A percentile compares a stretch with the other conserved stretches of the same genome.
Evolutionary conservation across 73 alveolate genomes (phyloP).

Genomic region (Stentor coeruleus): DNA sequence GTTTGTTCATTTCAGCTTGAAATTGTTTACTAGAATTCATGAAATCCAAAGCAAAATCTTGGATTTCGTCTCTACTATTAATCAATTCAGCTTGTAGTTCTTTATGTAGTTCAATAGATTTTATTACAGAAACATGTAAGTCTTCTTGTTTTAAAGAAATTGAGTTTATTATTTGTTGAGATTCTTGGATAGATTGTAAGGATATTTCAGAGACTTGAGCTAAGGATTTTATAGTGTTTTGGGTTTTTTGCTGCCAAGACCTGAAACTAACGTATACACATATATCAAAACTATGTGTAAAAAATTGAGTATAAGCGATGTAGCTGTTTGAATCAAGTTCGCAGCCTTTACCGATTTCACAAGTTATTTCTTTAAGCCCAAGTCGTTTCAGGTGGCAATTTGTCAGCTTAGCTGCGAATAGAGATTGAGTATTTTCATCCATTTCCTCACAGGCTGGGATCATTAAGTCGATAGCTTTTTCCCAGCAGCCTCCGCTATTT

Average conservation of each 20-base stretch:
- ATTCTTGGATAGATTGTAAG: not conserved
- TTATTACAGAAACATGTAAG: too few relatives aligned
- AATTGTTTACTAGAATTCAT: not conserved
- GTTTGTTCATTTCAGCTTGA: not conserved
- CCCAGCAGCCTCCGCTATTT: not conserved
- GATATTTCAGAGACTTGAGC: not conserved
- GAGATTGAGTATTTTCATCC: constrained; percentile 9
- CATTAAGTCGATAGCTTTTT: constrained; percentile 1
- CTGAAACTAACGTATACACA: not conserved
- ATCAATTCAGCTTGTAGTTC: not conserved
- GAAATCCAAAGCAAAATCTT: not conserved
- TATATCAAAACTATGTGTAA: constrained; percentile 8
- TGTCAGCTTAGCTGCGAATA: not conserved
- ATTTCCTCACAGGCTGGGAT: not conserved
- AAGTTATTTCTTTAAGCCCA: not conserved
- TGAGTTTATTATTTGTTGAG: not conserved
- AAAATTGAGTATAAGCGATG: constrained; percentile 19
- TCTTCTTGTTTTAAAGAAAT: not conserved
- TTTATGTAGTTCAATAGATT: too few relatives aligned
- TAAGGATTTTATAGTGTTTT: not conserved
- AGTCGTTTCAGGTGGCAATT: constrained; percentile 16
- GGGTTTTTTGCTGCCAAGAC: not conserved
- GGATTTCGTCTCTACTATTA: not conserved
- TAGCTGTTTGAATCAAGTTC: not conserved
- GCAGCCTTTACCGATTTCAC: not conserved